Percentiles rank a stretch among this genome's conserved stretches.
phyloP scores from a whole-genome alignment of 225 moss, liverwort and hornwort genomes.

The Pleurozium schreberi region DNA sequence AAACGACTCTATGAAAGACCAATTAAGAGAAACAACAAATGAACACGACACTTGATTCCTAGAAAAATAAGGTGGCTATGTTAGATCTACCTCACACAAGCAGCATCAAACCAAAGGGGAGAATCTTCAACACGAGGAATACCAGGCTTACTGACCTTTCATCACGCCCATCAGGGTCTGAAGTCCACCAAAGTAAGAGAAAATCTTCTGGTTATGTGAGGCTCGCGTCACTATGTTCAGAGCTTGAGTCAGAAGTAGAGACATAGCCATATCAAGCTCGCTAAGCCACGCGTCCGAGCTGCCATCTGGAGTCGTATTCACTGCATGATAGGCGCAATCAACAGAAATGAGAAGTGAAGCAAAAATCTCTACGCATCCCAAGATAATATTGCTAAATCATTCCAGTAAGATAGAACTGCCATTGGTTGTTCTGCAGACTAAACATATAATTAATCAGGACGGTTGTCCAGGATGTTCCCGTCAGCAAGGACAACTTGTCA shows the following conservation, averaged over 20 bases:
- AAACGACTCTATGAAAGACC: background rate
- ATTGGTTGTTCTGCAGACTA: background rate
- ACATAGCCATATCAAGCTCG: conserved; percentile 33
- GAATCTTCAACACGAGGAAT: background rate
- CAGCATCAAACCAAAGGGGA: background rate
- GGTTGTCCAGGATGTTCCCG: background rate
- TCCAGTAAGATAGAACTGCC: background rate
- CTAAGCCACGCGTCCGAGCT: conserved; percentile 45
- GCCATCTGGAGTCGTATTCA: conserved; percentile 48
- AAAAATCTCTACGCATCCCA: background rate
- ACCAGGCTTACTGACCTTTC: conserved; percentile 48
- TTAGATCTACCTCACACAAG: background rate
- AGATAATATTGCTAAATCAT: background rate
- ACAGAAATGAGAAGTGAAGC: conserved; percentile 21
- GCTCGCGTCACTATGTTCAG: conserved; percentile 49
- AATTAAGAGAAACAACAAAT: background rate
- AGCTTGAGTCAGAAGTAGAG: conserved; percentile 41
- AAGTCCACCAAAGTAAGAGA: conserved; percentile 65
- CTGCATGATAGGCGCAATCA: conserved; percentile 14
- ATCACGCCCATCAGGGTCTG: conserved; percentile 68
- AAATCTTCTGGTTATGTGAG: conserved; percentile 58
- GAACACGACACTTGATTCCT: background rate
- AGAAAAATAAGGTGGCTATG: background rate
- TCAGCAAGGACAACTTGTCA: background rate
- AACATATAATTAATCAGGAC: background rate